These are phyloP conservation scores for Diaporthe vaccinii DNA, from an alignment of 2,329 filamentous ascomycete species.

Conservation along the genomic window DNA sequence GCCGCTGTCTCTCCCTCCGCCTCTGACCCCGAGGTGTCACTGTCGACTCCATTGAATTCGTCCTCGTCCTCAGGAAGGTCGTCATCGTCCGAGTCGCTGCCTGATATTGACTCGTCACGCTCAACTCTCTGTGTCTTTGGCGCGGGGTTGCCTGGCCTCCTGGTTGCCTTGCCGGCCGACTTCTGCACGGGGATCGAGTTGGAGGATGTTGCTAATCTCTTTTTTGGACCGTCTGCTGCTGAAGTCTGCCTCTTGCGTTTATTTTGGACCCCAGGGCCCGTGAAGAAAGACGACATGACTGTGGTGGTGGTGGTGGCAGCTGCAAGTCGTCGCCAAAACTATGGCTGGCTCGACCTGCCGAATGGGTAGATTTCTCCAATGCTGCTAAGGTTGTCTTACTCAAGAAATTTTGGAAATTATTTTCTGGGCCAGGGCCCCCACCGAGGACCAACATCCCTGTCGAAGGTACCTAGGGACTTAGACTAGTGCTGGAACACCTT, in stretches of 20 bases:
- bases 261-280: slow-evolving; percentile 85
- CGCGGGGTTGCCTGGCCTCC: slow-evolving; percentile 43
- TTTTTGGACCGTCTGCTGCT: slow-evolving; percentile 69
- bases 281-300: slow-evolving; percentile 96
- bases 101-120: slow-evolving; percentile 86
- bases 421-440: slow-evolving; percentile 27
- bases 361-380: slow-evolving; percentile 31
- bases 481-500: not conserved
- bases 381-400: slow-evolving; percentile 29
- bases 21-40: slow-evolving; percentile 77
- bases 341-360: slow-evolving; percentile 45
- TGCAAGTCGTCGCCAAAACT: slow-evolving; percentile 34
- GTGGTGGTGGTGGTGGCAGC: slow-evolving; percentile 44
- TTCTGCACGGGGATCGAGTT: slow-evolving; percentile 56
- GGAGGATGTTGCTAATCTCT: slow-evolving; percentile 66
- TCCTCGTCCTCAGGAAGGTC: slow-evolving; percentile 52
- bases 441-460: not conserved
- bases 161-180: slow-evolving; percentile 50
- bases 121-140: slow-evolving; percentile 57
- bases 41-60: slow-evolving; percentile 53
- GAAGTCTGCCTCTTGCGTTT: slow-evolving; percentile 82
- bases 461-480: not conserved
- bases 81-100: slow-evolving; percentile 82
- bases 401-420: slow-evolving; percentile 39
- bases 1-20: slow-evolving; percentile 89